Percentiles rank a stretch among this genome's conserved stretches.
phyloP scores from a whole-genome alignment of 2,329 filamentous ascomycete genomes.

The Alternaria panax region DNA sequence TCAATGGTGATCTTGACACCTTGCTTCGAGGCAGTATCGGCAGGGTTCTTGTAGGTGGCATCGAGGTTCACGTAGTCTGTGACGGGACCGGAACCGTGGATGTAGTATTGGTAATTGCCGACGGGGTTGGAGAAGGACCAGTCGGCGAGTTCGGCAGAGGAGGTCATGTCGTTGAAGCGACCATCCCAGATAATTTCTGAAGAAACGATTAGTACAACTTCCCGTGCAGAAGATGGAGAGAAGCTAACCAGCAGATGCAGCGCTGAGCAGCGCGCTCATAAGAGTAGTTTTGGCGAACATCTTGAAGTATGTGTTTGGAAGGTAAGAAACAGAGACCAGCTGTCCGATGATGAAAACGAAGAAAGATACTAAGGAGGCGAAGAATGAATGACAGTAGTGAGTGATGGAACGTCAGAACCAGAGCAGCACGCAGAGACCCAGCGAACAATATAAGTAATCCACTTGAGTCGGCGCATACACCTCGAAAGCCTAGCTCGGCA shows the following conservation, averaged over 20 bases:
- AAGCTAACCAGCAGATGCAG: constrained; percentile 41
- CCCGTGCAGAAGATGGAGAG: accelerated
- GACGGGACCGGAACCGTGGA: constrained; percentile 68
- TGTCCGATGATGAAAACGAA: constrained; percentile 22
- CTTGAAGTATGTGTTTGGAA: constrained; percentile 21
- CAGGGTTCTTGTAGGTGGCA: constrained; percentile 68
- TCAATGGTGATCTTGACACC: constrained; percentile 75
- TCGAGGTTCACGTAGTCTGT: constrained; percentile 69
- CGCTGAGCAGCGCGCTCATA: constrained; percentile 42
- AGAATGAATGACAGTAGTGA: constrained; percentile 34
- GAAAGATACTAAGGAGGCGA: constrained; percentile 16
- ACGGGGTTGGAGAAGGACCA: constrained; percentile 73
- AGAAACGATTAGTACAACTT: constrained; percentile 34
- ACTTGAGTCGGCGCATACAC: constrained; percentile 16
- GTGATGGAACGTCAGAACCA: neutral
- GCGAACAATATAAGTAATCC: constrained; percentile 10
- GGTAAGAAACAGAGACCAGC: constrained; percentile 34
- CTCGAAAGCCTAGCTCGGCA: constrained; percentile 4
- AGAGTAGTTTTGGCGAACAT: constrained; percentile 46
- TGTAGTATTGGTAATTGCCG: constrained; percentile 78
- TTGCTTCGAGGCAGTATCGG: constrained; percentile 66
- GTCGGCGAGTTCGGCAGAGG: constrained; percentile 62
- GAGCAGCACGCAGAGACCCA: constrained; percentile 16
- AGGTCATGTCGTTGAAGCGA: constrained; percentile 67
- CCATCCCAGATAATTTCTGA: constrained; percentile 68